A percentile compares a stretch with the other conserved stretches of the same genome.
These are phyloP conservation scores for Phialophora verrucosa DNA, from an alignment of 2,329 filamentous ascomycete species.

Conservation along the genomic window DNA sequence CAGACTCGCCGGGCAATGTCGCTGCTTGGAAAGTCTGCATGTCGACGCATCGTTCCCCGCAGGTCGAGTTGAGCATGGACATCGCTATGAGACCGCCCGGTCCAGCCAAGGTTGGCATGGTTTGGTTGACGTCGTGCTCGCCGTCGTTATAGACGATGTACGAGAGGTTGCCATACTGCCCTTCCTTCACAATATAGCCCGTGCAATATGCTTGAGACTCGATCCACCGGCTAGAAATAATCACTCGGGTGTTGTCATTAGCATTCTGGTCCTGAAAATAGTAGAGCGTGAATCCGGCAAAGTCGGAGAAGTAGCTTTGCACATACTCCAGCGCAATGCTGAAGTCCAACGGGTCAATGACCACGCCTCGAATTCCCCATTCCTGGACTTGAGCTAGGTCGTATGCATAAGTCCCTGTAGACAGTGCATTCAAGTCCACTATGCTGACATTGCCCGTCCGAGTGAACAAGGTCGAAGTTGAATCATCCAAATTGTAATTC, in stretches of 20 bases:
- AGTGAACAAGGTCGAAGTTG: slow-evolving; percentile 16
- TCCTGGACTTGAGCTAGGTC: slow-evolving; percentile 27
- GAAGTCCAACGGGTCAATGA: slow-evolving; percentile 18
- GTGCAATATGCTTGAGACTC: slow-evolving; percentile 29
- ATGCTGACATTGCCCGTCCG: slow-evolving; percentile 30
- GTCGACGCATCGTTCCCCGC: slow-evolving; percentile 32
- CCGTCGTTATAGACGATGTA: slow-evolving; percentile 34
- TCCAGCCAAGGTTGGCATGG: slow-evolving; percentile 24
- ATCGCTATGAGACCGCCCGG: slow-evolving; percentile 30
- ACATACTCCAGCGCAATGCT: slow-evolving; percentile 32
- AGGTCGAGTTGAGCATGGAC: slow-evolving; percentile 33
- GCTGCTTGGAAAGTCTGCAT: slow-evolving; percentile 31
- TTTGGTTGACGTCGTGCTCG: slow-evolving; percentile 31
- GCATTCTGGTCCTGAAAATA: slow-evolving; percentile 35
- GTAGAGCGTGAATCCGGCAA: slow-evolving; percentile 26
- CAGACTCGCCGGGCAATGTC: slow-evolving; percentile 8
- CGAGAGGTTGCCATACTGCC: slow-evolving; percentile 31
- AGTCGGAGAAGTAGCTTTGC: slow-evolving; percentile 22
- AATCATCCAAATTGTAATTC: slow-evolving; percentile 35
- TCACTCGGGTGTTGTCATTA: slow-evolving; percentile 7
- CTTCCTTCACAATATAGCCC: slow-evolving; percentile 28
- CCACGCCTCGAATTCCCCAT: slow-evolving; percentile 34
- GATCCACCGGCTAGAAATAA: slow-evolving; percentile 28
- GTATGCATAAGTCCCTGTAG: slow-evolving; percentile 20
- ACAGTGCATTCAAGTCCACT: slow-evolving; percentile 28